These are phyloP conservation scores for Prunella vulgaris DNA, from an alignment of 257 asterid species.

Conservation along the genomic window DNA sequence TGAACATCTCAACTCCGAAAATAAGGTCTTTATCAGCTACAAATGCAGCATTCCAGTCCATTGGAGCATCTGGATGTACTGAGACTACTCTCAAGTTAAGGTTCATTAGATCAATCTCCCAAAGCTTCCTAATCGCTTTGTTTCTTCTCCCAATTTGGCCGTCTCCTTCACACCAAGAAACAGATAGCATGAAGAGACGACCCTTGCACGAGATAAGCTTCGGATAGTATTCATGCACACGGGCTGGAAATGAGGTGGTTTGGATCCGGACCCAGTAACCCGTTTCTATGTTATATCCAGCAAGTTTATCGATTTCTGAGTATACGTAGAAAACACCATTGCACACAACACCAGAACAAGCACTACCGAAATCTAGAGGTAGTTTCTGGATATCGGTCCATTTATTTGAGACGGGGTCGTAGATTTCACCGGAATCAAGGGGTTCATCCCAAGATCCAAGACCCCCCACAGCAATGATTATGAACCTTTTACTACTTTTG, in stretches of 20 bases:
- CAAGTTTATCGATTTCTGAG: constrained; percentile 76
- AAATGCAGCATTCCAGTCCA: constrained; percentile 98
- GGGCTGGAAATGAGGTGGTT: constrained; percentile 55
- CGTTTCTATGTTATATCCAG: constrained; percentile 67
- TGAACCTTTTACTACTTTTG: constrained; percentile 39
- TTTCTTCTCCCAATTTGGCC: constrained; percentile 92
- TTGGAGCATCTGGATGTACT: constrained; percentile 90
- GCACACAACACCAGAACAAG: constrained; percentile 78
- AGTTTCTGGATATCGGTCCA: constrained; percentile 86
- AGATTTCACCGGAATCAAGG: constrained; percentile 72
- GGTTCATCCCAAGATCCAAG: constrained; percentile 95
- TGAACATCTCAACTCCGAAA: constrained; percentile 94
- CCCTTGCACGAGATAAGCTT: constrained; percentile 58
- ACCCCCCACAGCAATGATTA: constrained; percentile 87
- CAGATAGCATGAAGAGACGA: constrained; percentile 68
- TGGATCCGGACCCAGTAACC: constrained; percentile 78
- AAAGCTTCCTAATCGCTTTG: constrained; percentile 85
- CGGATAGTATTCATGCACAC: constrained; percentile 84
- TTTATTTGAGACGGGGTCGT: constrained; percentile 65
- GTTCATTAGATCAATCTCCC: constrained; percentile 70
- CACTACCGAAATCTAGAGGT: constrained; percentile 75
- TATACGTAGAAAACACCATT: constrained; percentile 57
- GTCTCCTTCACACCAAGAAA: constrained; percentile 96
- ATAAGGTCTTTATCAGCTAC: constrained; percentile 53
- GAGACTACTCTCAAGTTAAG: constrained; percentile 64